Evolutionary conservation across 2,329 filamentous ascomycete genomes (phyloP), one percentile per base, ranked within the genome.

Genomic region (Aspergillus sojae): DNA sequence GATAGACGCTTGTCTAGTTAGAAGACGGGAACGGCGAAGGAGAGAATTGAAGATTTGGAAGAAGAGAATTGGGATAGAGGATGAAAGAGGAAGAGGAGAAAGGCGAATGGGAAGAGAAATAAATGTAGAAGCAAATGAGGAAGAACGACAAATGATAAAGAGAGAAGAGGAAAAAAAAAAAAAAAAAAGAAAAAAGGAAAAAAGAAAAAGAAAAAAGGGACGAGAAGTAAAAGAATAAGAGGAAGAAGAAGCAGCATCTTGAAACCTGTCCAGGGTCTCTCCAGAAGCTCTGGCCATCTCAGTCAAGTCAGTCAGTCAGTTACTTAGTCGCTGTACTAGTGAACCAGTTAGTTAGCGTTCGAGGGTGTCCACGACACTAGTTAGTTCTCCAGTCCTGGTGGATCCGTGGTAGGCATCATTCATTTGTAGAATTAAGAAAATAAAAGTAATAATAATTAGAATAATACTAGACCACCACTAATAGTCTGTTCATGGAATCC

Each of bases 251-350:
- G 43, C 60, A 63, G 61, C 64, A 70, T 70, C 68, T 68, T 70
- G 68, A 70, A 70, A 70, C 68, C 59, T 55, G 62, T 67, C 67
- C 68, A 69, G 67, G 68, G 68, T 70, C 67, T 65, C 64, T 66
- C 57, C 36, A 63, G 67, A 66, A 70, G 68, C 68, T 70, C 68
- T 68, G 68, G 65, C 67, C 68, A 70, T 68, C 57, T 41, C 32
- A 53, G 34, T 50, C 48, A 28, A 61, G 58, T 55, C 39, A 28
- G 50, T 60, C 50, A 56, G 36, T 55, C 46, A 39, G 39, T 50
- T 21, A 30, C 52, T 58, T 50, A 58, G 57, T 58, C 48, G 48
- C 43, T 50, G 57, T 46, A 52, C 45, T 52, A 59, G 57, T 41
- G 34, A 23, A 45, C 45, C 19, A 50, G 26, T 58, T 50, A 50